A percentile compares a stretch with the other conserved stretches of the same genome.
Evolutionary conservation across 257 asterid genomes (phyloP).

Genomic region (Thymus mandschuricus): DNA sequence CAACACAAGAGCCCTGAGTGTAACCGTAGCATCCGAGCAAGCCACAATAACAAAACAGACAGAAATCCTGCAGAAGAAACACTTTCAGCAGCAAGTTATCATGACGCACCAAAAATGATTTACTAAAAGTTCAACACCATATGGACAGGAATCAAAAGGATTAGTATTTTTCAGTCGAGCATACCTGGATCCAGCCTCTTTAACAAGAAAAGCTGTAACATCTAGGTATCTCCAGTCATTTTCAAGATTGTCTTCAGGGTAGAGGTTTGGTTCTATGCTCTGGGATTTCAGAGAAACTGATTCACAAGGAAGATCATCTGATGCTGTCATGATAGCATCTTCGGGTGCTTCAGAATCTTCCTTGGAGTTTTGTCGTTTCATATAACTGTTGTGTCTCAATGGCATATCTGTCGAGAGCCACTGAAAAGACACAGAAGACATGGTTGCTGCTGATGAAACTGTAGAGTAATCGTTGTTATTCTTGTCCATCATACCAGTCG

Average conservation of each 20-base stretch:
- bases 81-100: slow-evolving; percentile 8
- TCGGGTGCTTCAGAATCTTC: slow-evolving; percentile 38
- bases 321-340: slow-evolving; percentile 33
- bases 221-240: slow-evolving; percentile 97
- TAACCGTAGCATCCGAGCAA: slow-evolving; percentile 92
- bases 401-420: slow-evolving; percentile 98
- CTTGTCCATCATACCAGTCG: slow-evolving; percentile 33
- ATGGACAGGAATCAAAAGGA: slow-evolving; percentile 12
- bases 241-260: slow-evolving; percentile 60
- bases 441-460: slow-evolving; percentile 40
- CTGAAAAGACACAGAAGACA: slow-evolving; percentile 65
- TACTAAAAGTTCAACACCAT: slow-evolving; percentile 21
- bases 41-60: slow-evolving; percentile 85
- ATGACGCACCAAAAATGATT: slow-evolving; percentile 22
- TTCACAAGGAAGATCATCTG: slow-evolving; percentile 37
- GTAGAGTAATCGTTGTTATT: slow-evolving; percentile 36
- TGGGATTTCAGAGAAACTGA: slow-evolving; percentile 39
- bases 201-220: slow-evolving; percentile 90
- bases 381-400: slow-evolving; percentile 46
- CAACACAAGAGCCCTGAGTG: slow-evolving; percentile 85
- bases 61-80: slow-evolving; percentile 60
- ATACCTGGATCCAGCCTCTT: slow-evolving; percentile 72
- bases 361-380: slow-evolving; percentile 46
- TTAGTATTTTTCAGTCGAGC: slow-evolving; percentile 32
- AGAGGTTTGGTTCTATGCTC: slow-evolving; percentile 38